Conservation (phyloP, 2,329 filamentous ascomycete genomes). For the Iodosphaeria phyllophila region DNA sequence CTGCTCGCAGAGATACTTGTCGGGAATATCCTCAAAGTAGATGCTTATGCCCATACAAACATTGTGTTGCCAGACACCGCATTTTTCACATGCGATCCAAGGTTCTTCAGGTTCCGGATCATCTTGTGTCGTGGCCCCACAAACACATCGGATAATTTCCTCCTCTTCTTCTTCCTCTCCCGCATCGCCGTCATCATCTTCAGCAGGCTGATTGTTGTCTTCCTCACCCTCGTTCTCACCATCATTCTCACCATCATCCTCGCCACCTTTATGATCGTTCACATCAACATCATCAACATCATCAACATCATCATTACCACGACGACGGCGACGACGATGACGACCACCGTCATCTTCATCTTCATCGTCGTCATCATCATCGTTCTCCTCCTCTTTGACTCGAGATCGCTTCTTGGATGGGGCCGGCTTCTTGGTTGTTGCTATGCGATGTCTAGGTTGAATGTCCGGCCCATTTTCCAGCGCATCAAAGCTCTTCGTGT, state of each 20-base stretch:
- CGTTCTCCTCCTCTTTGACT: conserved; percentile 19
- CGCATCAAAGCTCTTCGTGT: conserved; percentile 71
- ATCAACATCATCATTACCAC: no score
- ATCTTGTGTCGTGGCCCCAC: conserved; percentile 65
- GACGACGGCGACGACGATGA: no score
- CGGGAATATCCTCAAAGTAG: conserved; percentile 59
- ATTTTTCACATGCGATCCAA: conserved; percentile 92
- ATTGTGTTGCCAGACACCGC: conserved; percentile 92
- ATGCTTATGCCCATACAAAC: conserved; percentile 77
- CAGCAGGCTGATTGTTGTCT: no score
- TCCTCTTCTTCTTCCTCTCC: conserved; percentile 36
- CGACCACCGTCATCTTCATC: no score
- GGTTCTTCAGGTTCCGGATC: conserved; percentile 62
- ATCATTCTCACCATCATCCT: conserved; percentile 63
- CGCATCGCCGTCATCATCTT: no score
- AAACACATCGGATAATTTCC: conserved; percentile 77
- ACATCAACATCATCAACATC: no score
- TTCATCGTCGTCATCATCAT: no score
- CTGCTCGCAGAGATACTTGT: conserved; percentile 85
- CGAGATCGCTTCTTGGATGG: conserved; percentile 48
- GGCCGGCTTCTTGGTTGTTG: conserved; percentile 11
- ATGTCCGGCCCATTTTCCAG: conserved; percentile 41
- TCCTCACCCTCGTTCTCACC: conserved; percentile 1
- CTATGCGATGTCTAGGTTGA: conserved; percentile 32
- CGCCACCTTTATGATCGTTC: no score